A percentile compares a stretch with the other conserved stretches of the same genome.
Conservation (phyloP, 768 basidiomycete species). For the Tylopilus sp. region DNA sequence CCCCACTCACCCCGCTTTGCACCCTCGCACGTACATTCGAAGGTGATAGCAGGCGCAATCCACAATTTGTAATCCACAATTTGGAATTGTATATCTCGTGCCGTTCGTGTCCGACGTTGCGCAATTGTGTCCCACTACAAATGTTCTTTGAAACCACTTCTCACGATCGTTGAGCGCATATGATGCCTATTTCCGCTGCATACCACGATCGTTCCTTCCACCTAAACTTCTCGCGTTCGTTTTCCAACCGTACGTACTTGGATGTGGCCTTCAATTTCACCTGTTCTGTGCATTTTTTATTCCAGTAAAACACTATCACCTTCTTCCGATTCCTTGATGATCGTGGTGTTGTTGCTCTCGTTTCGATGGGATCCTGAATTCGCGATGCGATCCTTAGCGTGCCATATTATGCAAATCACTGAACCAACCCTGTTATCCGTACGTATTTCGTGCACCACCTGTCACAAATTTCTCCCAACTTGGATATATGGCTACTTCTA, state of each 20-base stretch:
- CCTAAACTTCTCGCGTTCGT: too few relatives aligned
- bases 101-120: slow-evolving; percentile 5
- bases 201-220: background rate
- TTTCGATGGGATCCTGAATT: background rate
- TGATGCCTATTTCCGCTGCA: background rate
- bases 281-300: too few relatives aligned
- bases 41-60: background rate
- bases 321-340: background rate
- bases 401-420: background rate
- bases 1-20: background rate
- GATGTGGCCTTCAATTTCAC: background rate
- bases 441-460: background rate
- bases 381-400: background rate
- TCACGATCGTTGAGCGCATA: background rate
- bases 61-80: too few relatives aligned
- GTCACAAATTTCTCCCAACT: background rate
- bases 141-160: background rate
- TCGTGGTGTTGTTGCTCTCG: background rate
- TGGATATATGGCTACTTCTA: background rate
- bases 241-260: too few relatives aligned
- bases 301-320: too few relatives aligned
- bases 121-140: too few relatives aligned
- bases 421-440: background rate
- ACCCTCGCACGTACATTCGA: background rate
- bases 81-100: background rate